phyloP scores from a whole-genome alignment of 768 basidiomycete genomes.

The Vararia minispora region DNA sequence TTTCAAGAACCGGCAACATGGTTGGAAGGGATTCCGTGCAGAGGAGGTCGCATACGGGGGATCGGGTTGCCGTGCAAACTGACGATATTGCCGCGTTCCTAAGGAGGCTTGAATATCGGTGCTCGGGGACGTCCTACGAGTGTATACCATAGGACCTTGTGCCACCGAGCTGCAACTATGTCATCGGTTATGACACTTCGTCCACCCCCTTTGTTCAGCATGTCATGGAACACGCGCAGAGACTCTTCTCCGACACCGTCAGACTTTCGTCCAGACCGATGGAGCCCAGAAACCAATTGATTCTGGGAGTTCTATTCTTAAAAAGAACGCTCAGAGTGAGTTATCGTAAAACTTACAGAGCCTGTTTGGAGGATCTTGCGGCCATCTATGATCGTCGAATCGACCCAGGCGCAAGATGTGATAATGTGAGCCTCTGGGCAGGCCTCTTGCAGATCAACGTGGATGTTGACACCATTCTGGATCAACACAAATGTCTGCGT shows the following conservation, averaged over 20 bases:
- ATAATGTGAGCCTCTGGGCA: slow-evolving; percentile 14
- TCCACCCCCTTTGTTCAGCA: slow-evolving; percentile 16
- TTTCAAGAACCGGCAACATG: slow-evolving; percentile 23
- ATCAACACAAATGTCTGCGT: slow-evolving; percentile 11
- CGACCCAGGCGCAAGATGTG: slow-evolving; percentile 25
- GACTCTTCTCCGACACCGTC: slow-evolving; percentile 4
- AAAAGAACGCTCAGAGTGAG: not conserved
- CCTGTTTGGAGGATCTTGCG: slow-evolving; percentile 17
- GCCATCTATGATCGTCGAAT: slow-evolving; percentile 19
- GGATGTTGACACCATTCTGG: slow-evolving; percentile 14
- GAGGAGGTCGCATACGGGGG: slow-evolving; percentile 18
- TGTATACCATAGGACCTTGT: slow-evolving; percentile 19
- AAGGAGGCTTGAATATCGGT: not conserved
- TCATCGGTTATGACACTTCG: slow-evolving; percentile 16
- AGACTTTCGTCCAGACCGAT: slow-evolving; percentile 8
- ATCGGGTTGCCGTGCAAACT: slow-evolving; percentile 19
- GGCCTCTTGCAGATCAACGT: slow-evolving; percentile 6
- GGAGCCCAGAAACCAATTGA: slow-evolving; percentile 19
- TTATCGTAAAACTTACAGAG: slow-evolving; percentile 5
- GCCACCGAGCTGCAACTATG: slow-evolving; percentile 21
- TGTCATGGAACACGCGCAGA: slow-evolving; percentile 13
- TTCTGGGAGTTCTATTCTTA: slow-evolving; percentile 17
- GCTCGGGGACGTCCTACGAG: not conserved
- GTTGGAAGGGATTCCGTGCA: slow-evolving; percentile 11
- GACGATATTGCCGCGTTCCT: slow-evolving; percentile 25